A percentile compares a stretch with the other conserved stretches of the same genome.
Conservation (phyloP, 768 basidiomycete species). For the Lenzites betulinus region DNA sequence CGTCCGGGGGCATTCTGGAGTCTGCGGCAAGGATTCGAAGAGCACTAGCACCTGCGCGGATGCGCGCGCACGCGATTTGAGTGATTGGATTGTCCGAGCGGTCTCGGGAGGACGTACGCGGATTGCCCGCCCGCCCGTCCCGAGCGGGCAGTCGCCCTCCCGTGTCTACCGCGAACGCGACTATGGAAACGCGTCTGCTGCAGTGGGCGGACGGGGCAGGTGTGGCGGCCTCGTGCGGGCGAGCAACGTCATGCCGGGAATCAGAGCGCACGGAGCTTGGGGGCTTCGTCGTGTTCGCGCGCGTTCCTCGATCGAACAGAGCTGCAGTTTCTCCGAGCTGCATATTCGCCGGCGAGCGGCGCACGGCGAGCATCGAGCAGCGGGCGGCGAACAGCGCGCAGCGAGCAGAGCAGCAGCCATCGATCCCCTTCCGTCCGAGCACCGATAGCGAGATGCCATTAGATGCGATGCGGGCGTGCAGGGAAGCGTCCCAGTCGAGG, state of each 20-base stretch:
- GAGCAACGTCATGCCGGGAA: conserved; percentile 7
- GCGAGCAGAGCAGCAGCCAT: neutral
- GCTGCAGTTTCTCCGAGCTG: too few species aligned
- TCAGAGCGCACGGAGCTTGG: neutral
- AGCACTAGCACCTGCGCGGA: too few species aligned
- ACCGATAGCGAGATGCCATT: too few species aligned
- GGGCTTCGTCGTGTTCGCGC: neutral
- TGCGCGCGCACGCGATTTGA: too few species aligned
- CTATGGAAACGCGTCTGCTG: too few species aligned
- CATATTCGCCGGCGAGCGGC: neutral
- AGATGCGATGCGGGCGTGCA: too few species aligned
- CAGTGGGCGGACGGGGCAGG: neutral
- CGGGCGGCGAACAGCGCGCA: neutral
- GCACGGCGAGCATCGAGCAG: neutral
- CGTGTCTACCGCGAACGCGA: too few species aligned
- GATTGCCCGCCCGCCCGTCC: neutral
- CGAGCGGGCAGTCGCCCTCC: neutral
- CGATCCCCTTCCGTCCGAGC: neutral
- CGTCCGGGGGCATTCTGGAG: too few species aligned
- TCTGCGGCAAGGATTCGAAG: too few species aligned
- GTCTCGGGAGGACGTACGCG: neutral
- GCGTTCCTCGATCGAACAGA: too few species aligned
- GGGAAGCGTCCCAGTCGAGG: too few species aligned
- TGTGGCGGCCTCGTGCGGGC: neutral
- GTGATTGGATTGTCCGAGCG: too few species aligned